Evolutionary conservation across 1,139 yeast genomes (phyloP).

Genomic region (Pichia sp.): DNA sequence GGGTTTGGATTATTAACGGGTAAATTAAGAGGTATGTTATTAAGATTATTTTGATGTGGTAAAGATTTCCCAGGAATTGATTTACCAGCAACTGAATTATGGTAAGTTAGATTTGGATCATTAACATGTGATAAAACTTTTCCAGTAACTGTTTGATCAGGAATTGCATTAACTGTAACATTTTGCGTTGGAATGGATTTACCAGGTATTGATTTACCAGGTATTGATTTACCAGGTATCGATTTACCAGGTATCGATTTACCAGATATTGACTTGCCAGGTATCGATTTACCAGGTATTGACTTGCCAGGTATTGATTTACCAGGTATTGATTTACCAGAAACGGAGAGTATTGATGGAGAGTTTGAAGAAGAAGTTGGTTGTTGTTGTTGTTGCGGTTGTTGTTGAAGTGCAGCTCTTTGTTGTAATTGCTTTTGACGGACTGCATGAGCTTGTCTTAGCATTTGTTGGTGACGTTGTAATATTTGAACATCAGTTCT

Average conservation of each 20-base stretch:
- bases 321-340: slow-evolving; percentile 4
- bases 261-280: slow-evolving; percentile 6
- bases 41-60: background rate
- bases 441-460: slow-evolving; percentile 24
- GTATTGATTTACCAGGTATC: slow-evolving; percentile 1
- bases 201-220: slow-evolving; percentile 5
- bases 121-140: too few relatives aligned
- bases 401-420: slow-evolving; percentile 11
- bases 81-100: background rate
- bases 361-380: slow-evolving; percentile 4
- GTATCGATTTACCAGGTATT: slow-evolving; percentile 2
- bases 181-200: background rate
- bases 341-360: background rate
- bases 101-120: background rate
- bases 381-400: slow-evolving; percentile 6
- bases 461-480: slow-evolving; percentile 29
- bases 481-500: slow-evolving; percentile 26
- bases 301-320: slow-evolving; percentile 1
- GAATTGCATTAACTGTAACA: too few relatives aligned
- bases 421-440: slow-evolving; percentile 25
- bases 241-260: slow-evolving; percentile 1
- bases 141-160: background rate
- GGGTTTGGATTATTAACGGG: background rate
- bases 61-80: slow-evolving; percentile 9
- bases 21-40: background rate